Evolutionary conservation across 805 yeast genomes (phyloP), one percentile per base, ranked within the genome.

Genomic region (Myxozyma melibiosi): DNA sequence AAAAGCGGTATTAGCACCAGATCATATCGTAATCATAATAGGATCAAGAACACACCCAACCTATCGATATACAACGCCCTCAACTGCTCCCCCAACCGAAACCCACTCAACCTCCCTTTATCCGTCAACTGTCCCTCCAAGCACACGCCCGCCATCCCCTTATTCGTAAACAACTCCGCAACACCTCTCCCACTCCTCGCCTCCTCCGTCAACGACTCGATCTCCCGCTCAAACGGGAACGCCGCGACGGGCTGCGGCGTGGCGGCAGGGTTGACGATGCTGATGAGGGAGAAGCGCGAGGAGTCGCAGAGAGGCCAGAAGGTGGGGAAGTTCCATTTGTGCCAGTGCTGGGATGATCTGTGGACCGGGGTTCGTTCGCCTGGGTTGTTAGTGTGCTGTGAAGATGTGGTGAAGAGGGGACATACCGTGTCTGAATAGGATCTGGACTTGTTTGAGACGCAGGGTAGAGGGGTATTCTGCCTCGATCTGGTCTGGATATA

Each of bases 41-140:
- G 16, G 8, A 31, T 30, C 31, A 18, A 16, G 18, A 11, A 25
- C 44, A 9, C 18, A 50, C 55, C 55, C 13, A 61, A 44, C 20
- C 44, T 35, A n/a, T 63, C 56, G 28, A 63, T 39, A 48, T 63
- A 63, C 27, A 63, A 38, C 40, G 56, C 60, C 14, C 66, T 50
- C 20, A 63, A 22, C 41, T 58, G 56, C 33, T 51, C 51, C 9
- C 66, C 66, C 2, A 63, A 52, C 16, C 35, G 39, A 30, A 27
- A 44, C 22, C 61, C 61, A 20, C 59, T 57, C 14, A 54, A 18
- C 13, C 66, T 50, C 4, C 66, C 66, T 18, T 35, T 45, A 33
- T 63, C 65, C 4, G 66, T 63, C 41, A 63, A 35, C 38, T 63
- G 61, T 14, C 63, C 63, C 25, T 59, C 63, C 34, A 53, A 49